These are phyloP conservation scores for Pseudogymnoascus sp. DNA, from an alignment of 2,329 filamentous ascomycete genomes.

Conservation along the genomic window DNA sequence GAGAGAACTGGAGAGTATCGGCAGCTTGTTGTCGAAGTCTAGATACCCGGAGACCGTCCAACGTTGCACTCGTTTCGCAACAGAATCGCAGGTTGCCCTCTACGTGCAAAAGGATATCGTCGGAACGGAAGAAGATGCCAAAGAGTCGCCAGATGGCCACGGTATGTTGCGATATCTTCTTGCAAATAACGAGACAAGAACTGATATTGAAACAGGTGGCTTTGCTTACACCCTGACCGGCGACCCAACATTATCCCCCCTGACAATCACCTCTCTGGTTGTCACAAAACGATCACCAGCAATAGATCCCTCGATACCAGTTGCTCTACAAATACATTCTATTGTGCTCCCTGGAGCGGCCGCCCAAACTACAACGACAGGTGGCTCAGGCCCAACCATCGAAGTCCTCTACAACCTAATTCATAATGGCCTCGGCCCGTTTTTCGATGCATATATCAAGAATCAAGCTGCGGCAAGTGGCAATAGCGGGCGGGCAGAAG, in stretches of 20 bases:
- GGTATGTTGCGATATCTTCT: slow-evolving; percentile 29
- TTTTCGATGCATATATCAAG: slow-evolving; percentile 94
- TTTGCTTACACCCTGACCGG: slow-evolving; percentile 66
- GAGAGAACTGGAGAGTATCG: slow-evolving; percentile 69
- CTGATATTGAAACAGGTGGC: not conserved
- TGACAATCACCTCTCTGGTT: slow-evolving; percentile 78
- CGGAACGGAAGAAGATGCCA: slow-evolving; percentile 23
- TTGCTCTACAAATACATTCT: slow-evolving; percentile 84
- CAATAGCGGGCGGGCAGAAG: slow-evolving; percentile 66
- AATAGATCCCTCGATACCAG: slow-evolving; percentile 73
- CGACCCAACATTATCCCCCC: slow-evolving; percentile 70
- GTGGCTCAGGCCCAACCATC: slow-evolving; percentile 62
- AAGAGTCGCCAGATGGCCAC: slow-evolving; percentile 27
- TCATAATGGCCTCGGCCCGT: slow-evolving; percentile 84
- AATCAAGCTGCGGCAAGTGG: slow-evolving; percentile 61
- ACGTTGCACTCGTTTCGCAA: slow-evolving; percentile 81
- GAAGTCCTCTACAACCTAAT: slow-evolving; percentile 89
- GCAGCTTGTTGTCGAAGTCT: slow-evolving; percentile 71
- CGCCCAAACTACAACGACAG: slow-evolving; percentile 55
- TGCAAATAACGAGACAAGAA: slow-evolving; percentile 22
- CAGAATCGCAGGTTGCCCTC: slow-evolving; percentile 76
- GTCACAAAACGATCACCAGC: slow-evolving; percentile 84
- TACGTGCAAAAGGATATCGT: slow-evolving; percentile 81
- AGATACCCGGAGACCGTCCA: slow-evolving; percentile 72
- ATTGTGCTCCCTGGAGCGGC: slow-evolving; percentile 83